Evolutionary conservation across 495 filamentous ascomycete species (phyloP).

Genomic region (Talaromyces trachyspermus): DNA sequence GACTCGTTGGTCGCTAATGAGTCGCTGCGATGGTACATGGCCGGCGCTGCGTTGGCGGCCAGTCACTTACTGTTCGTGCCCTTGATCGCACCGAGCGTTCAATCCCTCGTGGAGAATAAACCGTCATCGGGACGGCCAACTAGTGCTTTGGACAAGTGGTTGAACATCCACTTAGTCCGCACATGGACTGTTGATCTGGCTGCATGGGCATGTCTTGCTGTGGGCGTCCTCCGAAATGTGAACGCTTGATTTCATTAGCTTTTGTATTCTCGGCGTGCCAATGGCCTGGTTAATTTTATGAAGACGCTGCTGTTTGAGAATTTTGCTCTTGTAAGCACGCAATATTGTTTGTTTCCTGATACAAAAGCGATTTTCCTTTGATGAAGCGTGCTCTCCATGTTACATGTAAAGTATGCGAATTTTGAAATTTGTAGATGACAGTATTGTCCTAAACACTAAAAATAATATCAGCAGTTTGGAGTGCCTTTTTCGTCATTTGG

Average conservation of each 20-base stretch:
- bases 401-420: too few relatives aligned
- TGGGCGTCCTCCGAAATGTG: conserved; percentile 8
- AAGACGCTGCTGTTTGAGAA: too few relatives aligned
- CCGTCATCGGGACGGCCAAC: conserved; percentile 8
- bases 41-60: conserved; percentile 9
- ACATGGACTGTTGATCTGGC: conserved; percentile 17
- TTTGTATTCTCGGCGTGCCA: too few relatives aligned
- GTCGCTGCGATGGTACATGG: conserved; percentile 4
- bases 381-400: too few relatives aligned
- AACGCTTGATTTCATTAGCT: neutral
- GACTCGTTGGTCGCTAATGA: neutral
- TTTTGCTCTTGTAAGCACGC: too few relatives aligned
- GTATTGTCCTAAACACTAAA: too few relatives aligned
- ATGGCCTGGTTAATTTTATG: too few relatives aligned
- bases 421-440: too few relatives aligned
- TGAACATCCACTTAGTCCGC: conserved; percentile 15
- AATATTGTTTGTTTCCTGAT: too few relatives aligned
- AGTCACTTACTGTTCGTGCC: conserved; percentile 19
- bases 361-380: too few relatives aligned
- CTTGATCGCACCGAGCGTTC: conserved; percentile 13
- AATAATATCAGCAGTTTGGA: too few relatives aligned
- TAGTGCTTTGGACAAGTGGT: conserved; percentile 14
- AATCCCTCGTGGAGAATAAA: conserved; percentile 13
- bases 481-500: too few relatives aligned
- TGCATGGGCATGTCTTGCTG: conserved; percentile 14